Conservation (phyloP, 306 rosid species). For the Sphenostylis stenocarpa region DNA sequence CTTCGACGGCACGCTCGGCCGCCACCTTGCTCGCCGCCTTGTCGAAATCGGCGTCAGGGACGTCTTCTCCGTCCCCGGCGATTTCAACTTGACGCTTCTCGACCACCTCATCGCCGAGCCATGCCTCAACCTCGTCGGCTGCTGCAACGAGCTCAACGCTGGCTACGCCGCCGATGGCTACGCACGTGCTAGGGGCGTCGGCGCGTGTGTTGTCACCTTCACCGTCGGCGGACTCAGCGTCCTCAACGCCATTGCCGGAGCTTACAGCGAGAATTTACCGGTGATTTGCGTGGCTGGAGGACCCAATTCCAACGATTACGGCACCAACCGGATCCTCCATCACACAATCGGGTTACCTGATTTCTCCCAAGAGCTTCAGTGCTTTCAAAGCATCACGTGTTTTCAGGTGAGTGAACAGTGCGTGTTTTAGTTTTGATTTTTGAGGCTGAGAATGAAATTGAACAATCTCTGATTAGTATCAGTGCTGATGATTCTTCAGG, state of each 20-base stretch:
- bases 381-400: conserved; percentile 83
- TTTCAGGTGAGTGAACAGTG: conserved; percentile 46
- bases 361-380: conserved; percentile 70
- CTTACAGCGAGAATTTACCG: conserved; percentile 79
- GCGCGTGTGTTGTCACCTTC: conserved; percentile 86
- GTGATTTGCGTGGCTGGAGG: conserved; percentile 81
- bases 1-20: conserved; percentile 56
- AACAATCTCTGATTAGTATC: not conserved
- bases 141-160: conserved; percentile 94
- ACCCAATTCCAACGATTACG: conserved; percentile 84
- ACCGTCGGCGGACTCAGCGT: conserved; percentile 93
- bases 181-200: conserved; percentile 78
- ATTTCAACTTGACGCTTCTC: conserved; percentile 77
- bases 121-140: conserved; percentile 66
- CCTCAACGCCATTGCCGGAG: conserved; percentile 89
- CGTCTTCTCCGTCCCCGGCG: conserved; percentile 87
- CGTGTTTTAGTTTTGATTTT: not conserved
- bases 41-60: conserved; percentile 64
- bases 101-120: conserved; percentile 81
- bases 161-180: conserved; percentile 92
- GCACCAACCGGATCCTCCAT: conserved; percentile 81
- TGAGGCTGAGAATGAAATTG: not conserved
- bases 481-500: conserved; percentile 42
- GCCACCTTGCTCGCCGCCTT: conserved; percentile 71
- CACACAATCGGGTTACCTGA: conserved; percentile 84